phyloP scores from a whole-genome alignment of 345 rosid genomes.

The Eucalyptus cloeziana region DNA sequence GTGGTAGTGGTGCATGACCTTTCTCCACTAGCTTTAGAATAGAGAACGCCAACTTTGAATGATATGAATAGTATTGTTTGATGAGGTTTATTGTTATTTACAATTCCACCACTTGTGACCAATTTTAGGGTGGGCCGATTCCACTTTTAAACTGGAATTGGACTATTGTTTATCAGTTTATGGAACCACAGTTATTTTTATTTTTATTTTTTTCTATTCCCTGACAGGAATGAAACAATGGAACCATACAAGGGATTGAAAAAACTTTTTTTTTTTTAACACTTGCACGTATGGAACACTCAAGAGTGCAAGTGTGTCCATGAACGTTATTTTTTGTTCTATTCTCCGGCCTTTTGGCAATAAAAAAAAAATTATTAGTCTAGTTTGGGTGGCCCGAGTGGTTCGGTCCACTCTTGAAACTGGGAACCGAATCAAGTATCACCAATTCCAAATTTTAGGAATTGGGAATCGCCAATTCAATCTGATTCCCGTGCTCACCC shows the following conservation, averaged over 20 bases:
- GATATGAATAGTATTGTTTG: background rate
- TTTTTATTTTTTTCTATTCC: background rate
- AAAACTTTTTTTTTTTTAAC: background rate
- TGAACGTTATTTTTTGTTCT: background rate
- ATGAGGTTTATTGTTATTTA: background rate
- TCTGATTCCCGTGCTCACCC: background rate
- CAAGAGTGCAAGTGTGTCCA: background rate
- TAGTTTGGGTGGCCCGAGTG: too few species aligned
- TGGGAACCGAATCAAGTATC: background rate
- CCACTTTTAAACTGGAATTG: background rate
- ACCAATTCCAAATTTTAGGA: background rate
- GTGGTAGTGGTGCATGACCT: background rate
- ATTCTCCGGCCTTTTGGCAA: background rate
- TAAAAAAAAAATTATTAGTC: too few species aligned
- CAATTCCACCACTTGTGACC: background rate
- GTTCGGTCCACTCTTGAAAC: background rate
- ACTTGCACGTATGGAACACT: background rate
- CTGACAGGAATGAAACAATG: background rate
- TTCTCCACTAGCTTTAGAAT: background rate
- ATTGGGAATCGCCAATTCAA: background rate
- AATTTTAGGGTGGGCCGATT: background rate
- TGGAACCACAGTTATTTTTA: background rate
- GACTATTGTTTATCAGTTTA: too few species aligned
- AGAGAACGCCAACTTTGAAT: background rate
- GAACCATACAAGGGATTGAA: background rate